Base-by-base conservation (phyloP, 2,329 filamentous ascomycete species). In the Cladosporium phlei region DNA sequence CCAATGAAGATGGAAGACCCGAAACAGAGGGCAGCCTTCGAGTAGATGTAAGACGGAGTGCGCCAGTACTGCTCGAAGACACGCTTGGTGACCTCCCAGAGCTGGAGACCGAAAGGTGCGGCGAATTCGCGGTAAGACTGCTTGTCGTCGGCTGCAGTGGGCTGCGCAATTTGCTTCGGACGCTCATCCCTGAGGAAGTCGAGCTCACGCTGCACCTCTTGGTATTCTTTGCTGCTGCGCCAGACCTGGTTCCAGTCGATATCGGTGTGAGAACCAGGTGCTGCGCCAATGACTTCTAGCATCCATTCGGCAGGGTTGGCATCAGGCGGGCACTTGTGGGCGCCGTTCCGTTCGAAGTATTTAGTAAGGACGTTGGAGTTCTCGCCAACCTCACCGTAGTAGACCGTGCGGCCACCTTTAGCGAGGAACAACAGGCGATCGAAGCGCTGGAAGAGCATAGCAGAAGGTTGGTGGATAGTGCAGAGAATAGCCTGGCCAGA, bases 391-490 rank as follows among this genome's bases (percentile, higher is more conserved):
- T 87, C 80, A 46, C 86, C 87, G 59, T 88, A 91, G 71, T 93
- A 93, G 35, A 91, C 84, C 1, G 85, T 88, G 61, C 74, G 78
- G 47, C 87, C 87, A 47, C 86, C 86, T 60, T 79, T 83, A 25
- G 83, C 82, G 12, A 93, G 71, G 71, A 93, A 88, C 24, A 91
- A 74, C 6, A 93, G 77, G 49, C 85, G 79, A 60, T 93, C 87
- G 63, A 93, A 96, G 49, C 88, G 85, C 65, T 95, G 87, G 73
- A 96, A 95, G 44, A 96, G 76, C 77, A 95, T 89, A 25, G 90
- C 89, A 11, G 88, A 94, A n/a, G 91, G 91, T 67, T 97, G 91
- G 66, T 97, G 91, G 51, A 96, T 96, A 0, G 91, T 96, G 71
- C 89, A 95, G n/a, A 96, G 81, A 67, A 96, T 88, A 42, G 91